Conservation (phyloP, 129 eudicot genomes). For the Smallanthus sonchifolius region DNA sequence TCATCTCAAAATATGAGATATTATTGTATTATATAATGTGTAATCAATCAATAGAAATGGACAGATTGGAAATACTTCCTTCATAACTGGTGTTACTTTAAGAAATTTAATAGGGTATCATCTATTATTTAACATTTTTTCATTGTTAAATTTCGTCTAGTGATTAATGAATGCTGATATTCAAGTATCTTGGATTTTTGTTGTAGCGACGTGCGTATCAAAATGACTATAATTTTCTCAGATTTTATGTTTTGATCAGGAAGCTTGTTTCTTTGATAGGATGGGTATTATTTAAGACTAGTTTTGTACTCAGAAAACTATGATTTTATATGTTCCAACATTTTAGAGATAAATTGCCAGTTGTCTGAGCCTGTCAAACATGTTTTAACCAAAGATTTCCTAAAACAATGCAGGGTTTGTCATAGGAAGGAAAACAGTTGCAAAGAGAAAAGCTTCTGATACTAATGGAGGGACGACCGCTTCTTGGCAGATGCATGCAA, state of each 20-base stretch:
- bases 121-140: background rate
- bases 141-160: background rate
- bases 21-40: too few species aligned
- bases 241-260: background rate
- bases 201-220: background rate
- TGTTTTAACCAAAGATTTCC: background rate
- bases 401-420: conserved; percentile 52
- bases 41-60: too few species aligned
- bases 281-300: background rate
- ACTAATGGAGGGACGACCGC: conserved; percentile 23
- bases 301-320: background rate
- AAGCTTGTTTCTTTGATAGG: background rate
- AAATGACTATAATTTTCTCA: background rate
- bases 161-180: background rate
- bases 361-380: background rate
- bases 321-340: background rate
- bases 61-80: too few species aligned
- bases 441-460: conserved; percentile 39
- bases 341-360: background rate
- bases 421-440: conserved; percentile 55
- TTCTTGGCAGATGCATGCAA: conserved; percentile 66
- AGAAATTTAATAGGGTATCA: background rate
- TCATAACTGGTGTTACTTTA: background rate
- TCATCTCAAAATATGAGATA: too few species aligned
- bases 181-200: background rate